Evolutionary conservation across 352 stramenopile genomes (phyloP).

Genomic region (Phytophthora parvispora): DNA sequence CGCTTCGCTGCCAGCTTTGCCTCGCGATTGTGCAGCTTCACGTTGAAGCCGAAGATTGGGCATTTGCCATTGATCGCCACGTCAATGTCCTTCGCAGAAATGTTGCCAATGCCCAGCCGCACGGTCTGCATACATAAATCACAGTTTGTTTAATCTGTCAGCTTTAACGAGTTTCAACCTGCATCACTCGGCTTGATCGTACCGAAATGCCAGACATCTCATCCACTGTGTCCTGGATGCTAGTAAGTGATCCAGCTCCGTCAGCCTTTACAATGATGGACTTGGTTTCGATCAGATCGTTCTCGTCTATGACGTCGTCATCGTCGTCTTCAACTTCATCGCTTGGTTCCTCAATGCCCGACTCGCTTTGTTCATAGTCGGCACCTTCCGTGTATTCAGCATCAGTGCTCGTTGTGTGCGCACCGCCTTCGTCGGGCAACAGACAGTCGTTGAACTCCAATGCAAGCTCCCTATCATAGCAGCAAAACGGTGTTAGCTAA

Average conservation of each 20-base stretch:
- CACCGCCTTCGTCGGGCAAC: constrained; percentile 40
- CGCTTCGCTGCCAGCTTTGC: constrained; percentile 59
- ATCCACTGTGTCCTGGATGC: constrained; percentile 88
- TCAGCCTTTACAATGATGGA: constrained; percentile 88
- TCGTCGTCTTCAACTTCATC: constrained; percentile 13
- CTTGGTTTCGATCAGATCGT: constrained; percentile 58
- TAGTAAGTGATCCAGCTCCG: constrained; percentile 79
- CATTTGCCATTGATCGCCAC: constrained; percentile 84
- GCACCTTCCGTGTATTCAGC: constrained; percentile 23
- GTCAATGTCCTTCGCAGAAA: constrained; percentile 84
- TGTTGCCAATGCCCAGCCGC: constrained; percentile 82
- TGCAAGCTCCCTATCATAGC: constrained; percentile 60
- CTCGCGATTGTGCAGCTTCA: constrained; percentile 75
- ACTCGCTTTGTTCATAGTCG: constrained; percentile 12
- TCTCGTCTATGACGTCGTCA: constrained; percentile 46
- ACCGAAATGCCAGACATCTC: constrained; percentile 72
- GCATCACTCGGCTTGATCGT: constrained; percentile 7
- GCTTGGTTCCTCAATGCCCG: neutral
- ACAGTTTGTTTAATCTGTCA: constrained; percentile 1
- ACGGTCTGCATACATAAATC: constrained; percentile 57
- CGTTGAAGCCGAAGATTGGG: constrained; percentile 89
- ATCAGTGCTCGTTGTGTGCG: neutral
- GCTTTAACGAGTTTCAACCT: neutral
- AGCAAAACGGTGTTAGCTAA: constrained; percentile 1
- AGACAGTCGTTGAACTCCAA: constrained; percentile 78